phyloP scores from a whole-genome alignment of 768 basidiomycete species.

The Mycena olivaceomarginata region DNA sequence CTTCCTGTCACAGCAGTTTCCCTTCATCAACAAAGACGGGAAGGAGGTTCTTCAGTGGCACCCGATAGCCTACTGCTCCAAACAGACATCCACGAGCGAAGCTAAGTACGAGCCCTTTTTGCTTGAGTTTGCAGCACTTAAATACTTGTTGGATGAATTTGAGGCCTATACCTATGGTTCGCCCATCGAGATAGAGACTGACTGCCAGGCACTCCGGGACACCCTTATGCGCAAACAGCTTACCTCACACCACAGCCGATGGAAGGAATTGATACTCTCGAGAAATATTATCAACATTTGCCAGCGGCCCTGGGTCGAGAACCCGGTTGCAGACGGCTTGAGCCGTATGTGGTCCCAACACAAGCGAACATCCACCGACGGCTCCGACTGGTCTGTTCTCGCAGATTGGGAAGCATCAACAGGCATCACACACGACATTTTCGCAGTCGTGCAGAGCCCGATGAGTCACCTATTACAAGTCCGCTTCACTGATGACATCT shows the following conservation, averaged over 20 bases:
- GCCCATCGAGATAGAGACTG: slow-evolving; percentile 46
- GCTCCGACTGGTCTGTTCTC: slow-evolving; percentile 47
- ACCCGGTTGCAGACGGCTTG: slow-evolving; percentile 48
- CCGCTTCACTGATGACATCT: slow-evolving; percentile 40
- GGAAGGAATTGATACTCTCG: slow-evolving; percentile 52
- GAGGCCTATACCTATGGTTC: slow-evolving; percentile 48
- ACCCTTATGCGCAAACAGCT: slow-evolving; percentile 46
- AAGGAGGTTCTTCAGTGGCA: slow-evolving; percentile 42
- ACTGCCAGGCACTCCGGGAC: slow-evolving; percentile 48
- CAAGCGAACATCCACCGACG: slow-evolving; percentile 22
- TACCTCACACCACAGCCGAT: slow-evolving; percentile 48
- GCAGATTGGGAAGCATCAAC: slow-evolving; percentile 52
- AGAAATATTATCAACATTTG: slow-evolving; percentile 48
- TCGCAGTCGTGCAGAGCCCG: not conserved
- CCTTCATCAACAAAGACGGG: slow-evolving; percentile 41
- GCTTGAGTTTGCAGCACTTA: slow-evolving; percentile 55
- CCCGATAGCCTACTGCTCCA: slow-evolving; percentile 58
- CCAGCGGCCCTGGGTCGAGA: slow-evolving; percentile 48
- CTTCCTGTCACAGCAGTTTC: slow-evolving; percentile 49
- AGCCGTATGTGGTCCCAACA: slow-evolving; percentile 45
- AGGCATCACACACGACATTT: slow-evolving; percentile 28
- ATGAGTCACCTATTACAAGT: slow-evolving; percentile 28
- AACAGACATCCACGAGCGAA: slow-evolving; percentile 55
- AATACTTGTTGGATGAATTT: slow-evolving; percentile 44
- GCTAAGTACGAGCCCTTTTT: slow-evolving; percentile 57